These are phyloP conservation scores for Neoboletus subvelutipes DNA, from an alignment of 768 basidiomycete genomes.

Conservation along the genomic window DNA sequence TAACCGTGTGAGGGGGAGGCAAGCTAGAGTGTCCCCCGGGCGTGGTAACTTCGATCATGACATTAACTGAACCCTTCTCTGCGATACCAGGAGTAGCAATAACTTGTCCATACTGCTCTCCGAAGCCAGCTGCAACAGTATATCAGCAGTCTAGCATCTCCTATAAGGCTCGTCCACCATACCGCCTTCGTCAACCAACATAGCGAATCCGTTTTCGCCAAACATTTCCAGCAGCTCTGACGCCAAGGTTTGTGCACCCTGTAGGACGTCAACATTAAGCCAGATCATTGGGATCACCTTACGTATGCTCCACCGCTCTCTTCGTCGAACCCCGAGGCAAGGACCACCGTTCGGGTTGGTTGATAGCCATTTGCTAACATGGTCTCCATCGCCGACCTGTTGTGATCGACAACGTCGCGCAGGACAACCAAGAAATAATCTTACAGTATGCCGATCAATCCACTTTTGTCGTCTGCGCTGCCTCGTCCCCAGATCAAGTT, in stretches of 20 bases:
- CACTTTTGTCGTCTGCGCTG: slow-evolving; percentile 59
- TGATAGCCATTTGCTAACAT: slow-evolving; percentile 61
- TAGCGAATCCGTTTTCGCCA: slow-evolving; percentile 68
- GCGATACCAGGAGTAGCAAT: slow-evolving; percentile 64
- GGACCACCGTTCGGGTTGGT: slow-evolving; percentile 61
- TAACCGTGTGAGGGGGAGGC: slow-evolving; percentile 77
- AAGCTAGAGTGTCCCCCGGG: slow-evolving; percentile 86
- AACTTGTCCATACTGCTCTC: slow-evolving; percentile 48
- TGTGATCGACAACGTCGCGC: background rate
- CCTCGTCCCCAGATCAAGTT: slow-evolving; percentile 52
- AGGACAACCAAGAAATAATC: background rate
- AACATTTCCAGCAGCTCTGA: slow-evolving; percentile 55
- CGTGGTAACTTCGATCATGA: slow-evolving; percentile 60
- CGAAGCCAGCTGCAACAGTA: slow-evolving; percentile 44
- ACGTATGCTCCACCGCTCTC: slow-evolving; percentile 57
- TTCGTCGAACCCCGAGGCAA: slow-evolving; percentile 77
- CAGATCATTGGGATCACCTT: slow-evolving; percentile 3
- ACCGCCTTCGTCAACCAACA: slow-evolving; percentile 91
- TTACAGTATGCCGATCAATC: slow-evolving; percentile 66
- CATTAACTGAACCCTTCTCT: slow-evolving; percentile 72
- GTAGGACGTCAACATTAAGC: background rate
- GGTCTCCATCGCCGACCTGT: slow-evolving; percentile 57
- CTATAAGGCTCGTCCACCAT: slow-evolving; percentile 17
- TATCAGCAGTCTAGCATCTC: background rate
- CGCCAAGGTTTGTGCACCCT: slow-evolving; percentile 58